Evolutionary conservation across 257 asterid species (phyloP), one percentile per base, ranked within the genome.

Genomic region (Mitragyna speciosa): DNA sequence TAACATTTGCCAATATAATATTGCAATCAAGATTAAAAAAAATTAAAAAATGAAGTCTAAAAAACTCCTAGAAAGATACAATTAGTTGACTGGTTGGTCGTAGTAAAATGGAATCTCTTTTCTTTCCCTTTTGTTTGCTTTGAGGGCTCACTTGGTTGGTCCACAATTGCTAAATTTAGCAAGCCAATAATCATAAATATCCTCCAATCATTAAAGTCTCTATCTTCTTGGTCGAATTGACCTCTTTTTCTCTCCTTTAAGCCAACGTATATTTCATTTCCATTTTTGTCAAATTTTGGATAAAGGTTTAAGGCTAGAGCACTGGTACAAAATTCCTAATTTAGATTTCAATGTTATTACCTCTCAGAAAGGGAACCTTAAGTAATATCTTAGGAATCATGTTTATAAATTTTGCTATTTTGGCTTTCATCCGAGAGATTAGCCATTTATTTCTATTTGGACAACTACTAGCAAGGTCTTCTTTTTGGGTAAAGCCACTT

Each of bases 91-190:
- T 39, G 73, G 51, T 47, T 22, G 12, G 14, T 20, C 4, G 7
- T 20, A 24, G 66, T 16, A 20, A 52, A 24, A 73, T 30, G 10
- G 19, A 14, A 30, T 51, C 41, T 36, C 41, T 36, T 36, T 36
- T 36, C 4, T 36, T 36, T 36, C 4, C 77, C 12, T 48, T 39
- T 31, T 5, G 17, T 58, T 39, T 24, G 28, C 26, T 8, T 6
- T 12, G 48, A 31, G 36, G 69, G 56, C 39, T 12, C 61, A 22
- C 72, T 48, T 64, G 67, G 74, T 48, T 6, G 51, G 74, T 66
- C 73, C 74, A 19, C 20, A 59, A 41, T 68, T 48, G 10, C 80
- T 36, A 49, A 66, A 67, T 77, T 33, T 77, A 51, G 80, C 75
- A 77, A 51, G 26, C 41, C 66, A 30, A 41, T 48, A 17, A 17